These are phyloP conservation scores for Arctostaphylos glauca DNA, from an alignment of 148 eudicot species.

Conservation along the genomic window DNA sequence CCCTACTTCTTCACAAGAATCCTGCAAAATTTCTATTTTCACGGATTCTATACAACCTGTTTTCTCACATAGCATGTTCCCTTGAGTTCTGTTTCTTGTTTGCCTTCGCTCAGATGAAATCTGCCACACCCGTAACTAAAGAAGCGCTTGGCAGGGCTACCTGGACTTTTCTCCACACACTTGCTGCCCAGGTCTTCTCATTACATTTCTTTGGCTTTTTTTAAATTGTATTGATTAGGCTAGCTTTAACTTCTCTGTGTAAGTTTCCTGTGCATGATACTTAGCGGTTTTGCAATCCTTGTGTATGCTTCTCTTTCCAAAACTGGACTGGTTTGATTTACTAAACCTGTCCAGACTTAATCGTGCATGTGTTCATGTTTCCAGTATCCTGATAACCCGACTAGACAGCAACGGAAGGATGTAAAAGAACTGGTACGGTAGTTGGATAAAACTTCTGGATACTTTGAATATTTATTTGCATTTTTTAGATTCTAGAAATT, in stretches of 20 bases:
- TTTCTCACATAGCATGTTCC: background rate
- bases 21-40: background rate
- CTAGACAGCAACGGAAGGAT: conserved; percentile 94
- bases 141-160: conserved; percentile 94
- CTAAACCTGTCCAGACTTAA: background rate
- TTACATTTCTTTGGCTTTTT: conserved; percentile 13
- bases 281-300: background rate
- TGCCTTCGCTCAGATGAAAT: conserved; percentile 41
- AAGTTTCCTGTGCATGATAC: background rate
- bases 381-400: conserved; percentile 87
- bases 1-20: background rate
- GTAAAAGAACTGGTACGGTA: conserved; percentile 83
- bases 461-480: background rate
- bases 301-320: background rate
- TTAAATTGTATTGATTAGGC: background rate
- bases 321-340: background rate
- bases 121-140: conserved; percentile 56
- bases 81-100: background rate
- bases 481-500: background rate
- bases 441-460: background rate
- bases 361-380: conserved; percentile 2
- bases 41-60: background rate
- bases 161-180: conserved; percentile 95
- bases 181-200: conserved; percentile 78
- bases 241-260: background rate